These are phyloP conservation scores for Penicillium sumatraense DNA, from an alignment of 2,329 filamentous ascomycete species.

Conservation along the genomic window DNA sequence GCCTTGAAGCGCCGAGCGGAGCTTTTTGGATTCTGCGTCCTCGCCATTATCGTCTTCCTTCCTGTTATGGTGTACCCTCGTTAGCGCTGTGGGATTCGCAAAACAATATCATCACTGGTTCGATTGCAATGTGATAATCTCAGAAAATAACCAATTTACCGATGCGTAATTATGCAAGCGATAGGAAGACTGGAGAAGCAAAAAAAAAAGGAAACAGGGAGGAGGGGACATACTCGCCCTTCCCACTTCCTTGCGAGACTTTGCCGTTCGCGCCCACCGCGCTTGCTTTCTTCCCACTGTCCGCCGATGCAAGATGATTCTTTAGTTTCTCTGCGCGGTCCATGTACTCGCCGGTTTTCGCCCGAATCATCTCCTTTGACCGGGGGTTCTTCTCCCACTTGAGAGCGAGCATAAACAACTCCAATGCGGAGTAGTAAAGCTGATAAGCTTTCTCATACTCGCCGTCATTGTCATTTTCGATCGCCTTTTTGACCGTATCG, in stretches of 20 bases:
- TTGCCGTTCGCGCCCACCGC: constrained; percentile 58
- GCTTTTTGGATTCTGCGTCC: constrained; percentile 94
- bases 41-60: constrained; percentile 65
- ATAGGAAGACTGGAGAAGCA: too few relatives aligned
- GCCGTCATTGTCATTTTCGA: constrained; percentile 91
- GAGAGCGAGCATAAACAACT: constrained; percentile 97
- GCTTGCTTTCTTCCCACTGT: constrained; percentile 56
- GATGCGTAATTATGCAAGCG: too few relatives aligned
- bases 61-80: constrained; percentile 24
- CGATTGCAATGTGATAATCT: not conserved
- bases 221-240: constrained; percentile 62
- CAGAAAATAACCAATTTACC: not conserved
- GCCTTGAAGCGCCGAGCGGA: constrained; percentile 85
- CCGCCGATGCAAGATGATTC: constrained; percentile 74
- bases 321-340: constrained; percentile 98
- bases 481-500: constrained; percentile 95
- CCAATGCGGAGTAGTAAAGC: constrained; percentile 91
- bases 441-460: constrained; percentile 98
- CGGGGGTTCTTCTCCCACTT: constrained; percentile 99
- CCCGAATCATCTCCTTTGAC: constrained; percentile 95
- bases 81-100: not conserved
- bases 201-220: constrained; percentile 8
- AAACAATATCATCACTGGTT: not conserved
- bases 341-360: constrained; percentile 96
- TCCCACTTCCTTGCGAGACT: constrained; percentile 55